A percentile compares a stretch with the other conserved stretches of the same genome.
These are phyloP conservation scores for Sporisorium scitamineum DNA, from an alignment of 1,284 basidiomycete species.

Conservation along the genomic window DNA sequence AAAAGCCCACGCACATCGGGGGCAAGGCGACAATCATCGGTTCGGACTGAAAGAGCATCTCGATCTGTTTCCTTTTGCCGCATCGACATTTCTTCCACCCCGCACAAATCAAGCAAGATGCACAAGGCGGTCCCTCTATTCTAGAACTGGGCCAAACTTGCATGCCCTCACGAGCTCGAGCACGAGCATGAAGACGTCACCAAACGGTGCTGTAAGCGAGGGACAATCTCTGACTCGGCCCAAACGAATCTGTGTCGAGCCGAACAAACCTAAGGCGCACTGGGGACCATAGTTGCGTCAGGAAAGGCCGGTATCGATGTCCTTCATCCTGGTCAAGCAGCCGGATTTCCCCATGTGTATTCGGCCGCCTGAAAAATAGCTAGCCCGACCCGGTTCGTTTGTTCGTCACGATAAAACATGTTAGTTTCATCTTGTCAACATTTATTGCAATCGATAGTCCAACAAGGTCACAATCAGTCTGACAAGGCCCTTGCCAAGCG, in stretches of 20 bases:
- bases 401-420: background rate
- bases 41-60: background rate
- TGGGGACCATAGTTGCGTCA: background rate
- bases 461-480: background rate
- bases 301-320: background rate
- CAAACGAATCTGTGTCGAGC: background rate
- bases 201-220: background rate
- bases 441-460: background rate
- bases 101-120: too few species aligned
- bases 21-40: background rate
- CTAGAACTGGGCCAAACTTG: background rate
- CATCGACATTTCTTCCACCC: background rate
- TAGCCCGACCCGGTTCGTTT: background rate
- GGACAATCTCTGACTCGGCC: background rate
- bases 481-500: background rate
- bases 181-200: background rate
- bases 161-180: background rate
- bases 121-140: too few species aligned
- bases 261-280: background rate
- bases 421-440: background rate
- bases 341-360: too few species aligned
- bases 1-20: background rate
- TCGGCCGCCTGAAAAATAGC: background rate
- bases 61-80: background rate
- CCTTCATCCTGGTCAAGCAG: background rate